Evolutionary conservation across 106 monocot genomes (phyloP).

Genomic region (Acorus calamus): DNA sequence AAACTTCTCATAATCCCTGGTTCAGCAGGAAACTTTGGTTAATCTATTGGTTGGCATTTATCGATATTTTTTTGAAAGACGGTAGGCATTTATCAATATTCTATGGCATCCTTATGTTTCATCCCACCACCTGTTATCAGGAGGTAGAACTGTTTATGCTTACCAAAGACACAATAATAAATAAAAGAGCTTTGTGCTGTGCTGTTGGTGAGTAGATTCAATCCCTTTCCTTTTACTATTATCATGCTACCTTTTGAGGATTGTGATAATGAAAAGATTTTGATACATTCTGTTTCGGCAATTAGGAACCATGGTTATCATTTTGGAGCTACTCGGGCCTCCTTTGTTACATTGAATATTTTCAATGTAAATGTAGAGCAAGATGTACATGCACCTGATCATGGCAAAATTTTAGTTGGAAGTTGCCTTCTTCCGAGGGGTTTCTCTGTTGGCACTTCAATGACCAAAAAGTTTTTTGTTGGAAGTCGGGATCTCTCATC

Average conservation of each 20-base stretch:
- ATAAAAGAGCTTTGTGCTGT: no score
- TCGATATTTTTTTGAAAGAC: no score
- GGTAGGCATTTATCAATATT: no score
- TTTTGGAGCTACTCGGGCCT: constrained; percentile 5
- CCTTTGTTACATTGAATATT: constrained; percentile 7
- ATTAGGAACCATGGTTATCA: constrained; percentile 21
- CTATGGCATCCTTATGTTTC: no score
- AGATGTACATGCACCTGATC: not conserved
- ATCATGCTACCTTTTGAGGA: no score
- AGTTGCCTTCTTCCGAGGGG: not conserved
- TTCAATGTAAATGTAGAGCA: constrained; percentile 3
- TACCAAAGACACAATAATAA: no score
- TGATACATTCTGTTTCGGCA: not conserved
- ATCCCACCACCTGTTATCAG: no score
- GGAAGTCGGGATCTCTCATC: constrained; percentile 46
- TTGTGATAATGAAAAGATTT: not conserved
- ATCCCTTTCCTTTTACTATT: not conserved
- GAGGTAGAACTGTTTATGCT: no score
- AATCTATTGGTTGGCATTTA: no score
- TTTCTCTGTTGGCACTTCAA: constrained; percentile 4
- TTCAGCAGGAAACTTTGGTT: no score
- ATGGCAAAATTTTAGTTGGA: constrained; percentile 1
- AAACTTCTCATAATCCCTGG: no score
- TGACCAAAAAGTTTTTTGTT: not conserved
- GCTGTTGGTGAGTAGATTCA: not conserved